Evolutionary conservation across 2,329 filamentous ascomycete species (phyloP).

Genomic region (Exophiala mesophila): DNA sequence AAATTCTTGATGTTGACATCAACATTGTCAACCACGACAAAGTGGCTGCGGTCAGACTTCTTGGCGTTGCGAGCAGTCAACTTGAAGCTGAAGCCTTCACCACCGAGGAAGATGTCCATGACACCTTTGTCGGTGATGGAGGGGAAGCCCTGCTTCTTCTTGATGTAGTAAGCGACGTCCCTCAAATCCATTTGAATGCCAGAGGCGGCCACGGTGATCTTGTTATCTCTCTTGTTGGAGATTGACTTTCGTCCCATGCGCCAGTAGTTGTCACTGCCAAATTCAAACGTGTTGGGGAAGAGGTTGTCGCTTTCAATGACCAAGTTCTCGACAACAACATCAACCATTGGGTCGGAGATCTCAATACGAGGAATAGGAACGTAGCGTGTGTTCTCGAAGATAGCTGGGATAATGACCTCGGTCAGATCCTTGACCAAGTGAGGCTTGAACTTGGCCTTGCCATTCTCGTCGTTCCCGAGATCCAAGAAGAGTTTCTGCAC

Average conservation of each 20-base stretch:
- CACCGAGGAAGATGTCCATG: constrained; percentile 80
- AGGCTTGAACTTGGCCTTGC: constrained; percentile 85
- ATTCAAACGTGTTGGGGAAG: constrained; percentile 84
- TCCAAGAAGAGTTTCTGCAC: constrained; percentile 82
- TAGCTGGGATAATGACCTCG: constrained; percentile 75
- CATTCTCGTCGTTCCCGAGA: constrained; percentile 79
- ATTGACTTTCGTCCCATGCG: constrained; percentile 89
- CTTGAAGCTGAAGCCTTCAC: constrained; percentile 85
- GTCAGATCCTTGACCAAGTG: constrained; percentile 85
- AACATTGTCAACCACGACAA: constrained; percentile 92
- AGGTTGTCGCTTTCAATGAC: constrained; percentile 96
- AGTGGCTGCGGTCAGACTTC: constrained; percentile 68
- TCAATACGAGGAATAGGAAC: constrained; percentile 92
- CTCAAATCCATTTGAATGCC: constrained; percentile 86
- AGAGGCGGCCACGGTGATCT: constrained; percentile 75
- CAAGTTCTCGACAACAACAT: constrained; percentile 88
- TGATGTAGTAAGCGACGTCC: constrained; percentile 91
- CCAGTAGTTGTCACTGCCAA: constrained; percentile 90
- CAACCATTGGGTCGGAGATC: constrained; percentile 76
- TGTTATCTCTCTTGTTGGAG: constrained; percentile 74
- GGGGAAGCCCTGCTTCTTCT: constrained; percentile 91
- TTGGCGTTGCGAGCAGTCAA: constrained; percentile 80
- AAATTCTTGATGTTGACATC: constrained; percentile 76
- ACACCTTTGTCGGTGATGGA: constrained; percentile 81
- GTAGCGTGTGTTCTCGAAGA: constrained; percentile 82